Evolutionary conservation across 2,329 filamentous ascomycete genomes (phyloP).

Genomic region (Penicillium aurantiogriseum): DNA sequence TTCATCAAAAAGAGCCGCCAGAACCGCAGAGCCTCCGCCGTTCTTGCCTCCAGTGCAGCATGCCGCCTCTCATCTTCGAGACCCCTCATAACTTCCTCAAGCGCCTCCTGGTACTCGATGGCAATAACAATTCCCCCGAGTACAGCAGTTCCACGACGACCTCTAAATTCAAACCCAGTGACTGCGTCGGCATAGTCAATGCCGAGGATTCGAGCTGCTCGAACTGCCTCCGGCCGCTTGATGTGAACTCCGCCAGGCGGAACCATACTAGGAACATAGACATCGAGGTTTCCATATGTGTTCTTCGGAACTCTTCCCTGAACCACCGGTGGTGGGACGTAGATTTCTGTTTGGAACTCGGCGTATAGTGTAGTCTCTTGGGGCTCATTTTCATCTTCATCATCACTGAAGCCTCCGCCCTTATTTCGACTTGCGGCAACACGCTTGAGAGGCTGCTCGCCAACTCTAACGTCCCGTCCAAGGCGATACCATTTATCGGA

Average conservation of each 20-base stretch:
- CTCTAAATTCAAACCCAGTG: constrained; percentile 84
- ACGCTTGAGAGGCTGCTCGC: constrained; percentile 80
- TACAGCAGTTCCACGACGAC: constrained; percentile 80
- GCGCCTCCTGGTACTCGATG: constrained; percentile 66
- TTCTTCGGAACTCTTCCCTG: constrained; percentile 67
- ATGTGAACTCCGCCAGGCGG: constrained; percentile 60
- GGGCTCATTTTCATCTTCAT: constrained; percentile 47
- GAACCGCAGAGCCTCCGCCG: constrained; percentile 50
- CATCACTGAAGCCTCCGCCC: constrained; percentile 33
- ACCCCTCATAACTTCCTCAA: constrained; percentile 66
- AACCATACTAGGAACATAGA: constrained; percentile 64
- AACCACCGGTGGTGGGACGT: constrained; percentile 72
- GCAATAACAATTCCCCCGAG: constrained; percentile 76
- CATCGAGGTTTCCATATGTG: constrained; percentile 61
- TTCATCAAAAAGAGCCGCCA: constrained; percentile 63
- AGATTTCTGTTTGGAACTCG: constrained; percentile 64
- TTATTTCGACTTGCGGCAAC: constrained; percentile 51
- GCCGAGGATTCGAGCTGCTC: constrained; percentile 71
- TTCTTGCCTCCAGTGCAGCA: constrained; percentile 57
- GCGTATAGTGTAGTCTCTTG: constrained; percentile 61
- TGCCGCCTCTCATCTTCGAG: constrained; percentile 66
- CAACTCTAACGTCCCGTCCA: constrained; percentile 73
- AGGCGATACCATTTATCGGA: constrained; percentile 88
- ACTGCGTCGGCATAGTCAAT: constrained; percentile 89
- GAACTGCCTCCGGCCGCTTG: constrained; percentile 57